phyloP scores from a whole-genome alignment of 768 basidiomycete genomes.

The Tulasnella sp. region DNA sequence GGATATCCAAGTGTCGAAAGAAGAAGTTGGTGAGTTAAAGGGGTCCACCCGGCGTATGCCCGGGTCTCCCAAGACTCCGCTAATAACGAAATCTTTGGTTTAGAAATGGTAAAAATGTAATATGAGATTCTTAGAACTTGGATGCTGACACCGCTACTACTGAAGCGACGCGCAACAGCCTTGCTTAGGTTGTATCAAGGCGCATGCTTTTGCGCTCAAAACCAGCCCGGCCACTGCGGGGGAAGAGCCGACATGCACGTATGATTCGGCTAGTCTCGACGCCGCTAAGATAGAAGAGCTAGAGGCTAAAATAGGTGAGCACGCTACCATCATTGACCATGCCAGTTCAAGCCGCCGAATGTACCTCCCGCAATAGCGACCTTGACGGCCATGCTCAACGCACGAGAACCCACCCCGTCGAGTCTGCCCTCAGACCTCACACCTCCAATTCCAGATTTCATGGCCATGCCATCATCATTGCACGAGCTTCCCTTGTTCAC shows the following conservation, averaged over 20 bases:
- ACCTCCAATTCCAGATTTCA: not conserved
- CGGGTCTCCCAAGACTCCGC: too few relatives aligned
- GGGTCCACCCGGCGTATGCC: not conserved
- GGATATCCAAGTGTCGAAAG: constrained; percentile 11
- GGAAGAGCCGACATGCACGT: not conserved
- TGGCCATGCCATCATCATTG: too few relatives aligned
- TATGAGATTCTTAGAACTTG: not conserved
- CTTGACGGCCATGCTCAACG: not conserved
- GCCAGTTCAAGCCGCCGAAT: not conserved
- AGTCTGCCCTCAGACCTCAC: not conserved
- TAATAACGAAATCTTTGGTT: not conserved
- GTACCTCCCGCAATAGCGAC: not conserved
- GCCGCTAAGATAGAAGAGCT: constrained; percentile 5
- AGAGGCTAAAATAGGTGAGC: constrained; percentile 12
- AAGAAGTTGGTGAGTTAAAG: constrained; percentile 15
- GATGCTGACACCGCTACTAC: not conserved
- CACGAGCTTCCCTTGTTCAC: too few relatives aligned
- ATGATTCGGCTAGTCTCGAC: constrained; percentile 2
- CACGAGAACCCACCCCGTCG: not conserved
- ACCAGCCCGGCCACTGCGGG: constrained; percentile 4
- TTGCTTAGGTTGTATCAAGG: constrained; percentile 12
- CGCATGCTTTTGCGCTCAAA: constrained; percentile 12
- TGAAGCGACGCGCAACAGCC: constrained; percentile 8
- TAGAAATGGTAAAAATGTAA: constrained; percentile 13
- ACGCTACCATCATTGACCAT: not conserved